These are phyloP conservation scores for Ramaria sp. DNA, from an alignment of 768 basidiomycete species.

Conservation along the genomic window DNA sequence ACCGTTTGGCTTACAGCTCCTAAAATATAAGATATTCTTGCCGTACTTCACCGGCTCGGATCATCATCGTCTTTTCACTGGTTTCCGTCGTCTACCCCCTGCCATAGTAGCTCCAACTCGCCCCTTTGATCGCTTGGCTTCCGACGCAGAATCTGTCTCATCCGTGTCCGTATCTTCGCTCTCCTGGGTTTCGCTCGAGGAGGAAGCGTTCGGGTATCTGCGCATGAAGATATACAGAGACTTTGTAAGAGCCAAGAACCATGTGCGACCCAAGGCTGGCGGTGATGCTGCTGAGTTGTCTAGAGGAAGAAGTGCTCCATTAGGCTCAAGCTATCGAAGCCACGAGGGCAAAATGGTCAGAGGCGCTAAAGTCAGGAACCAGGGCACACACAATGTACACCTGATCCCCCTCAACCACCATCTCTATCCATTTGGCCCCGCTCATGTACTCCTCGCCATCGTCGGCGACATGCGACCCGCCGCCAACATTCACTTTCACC, in stretches of 20 bases:
- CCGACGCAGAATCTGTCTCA: slow-evolving; percentile 33
- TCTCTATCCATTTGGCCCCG: slow-evolving; percentile 51
- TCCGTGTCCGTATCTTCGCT: slow-evolving; percentile 26
- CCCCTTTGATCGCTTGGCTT: slow-evolving; percentile 25
- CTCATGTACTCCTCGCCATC: slow-evolving; percentile 36
- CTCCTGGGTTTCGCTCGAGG: slow-evolving; percentile 9
- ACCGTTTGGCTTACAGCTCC: too few species aligned
- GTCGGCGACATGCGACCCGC: slow-evolving; percentile 37
- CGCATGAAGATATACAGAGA: slow-evolving; percentile 17
- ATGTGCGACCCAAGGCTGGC: slow-evolving; percentile 56
- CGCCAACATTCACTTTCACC: slow-evolving; percentile 67
- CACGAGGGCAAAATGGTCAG: not conserved
- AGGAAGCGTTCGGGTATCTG: not conserved
- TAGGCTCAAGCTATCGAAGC: slow-evolving; percentile 42
- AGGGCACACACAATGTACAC: slow-evolving; percentile 60
- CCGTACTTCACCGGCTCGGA: not conserved
- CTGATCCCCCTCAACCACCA: slow-evolving; percentile 67
- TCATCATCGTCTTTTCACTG: slow-evolving; percentile 35
- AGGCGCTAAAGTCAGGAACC: not conserved
- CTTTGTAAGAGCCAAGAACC: slow-evolving; percentile 48
- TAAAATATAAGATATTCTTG: not conserved
- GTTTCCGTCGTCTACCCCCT: slow-evolving; percentile 58
- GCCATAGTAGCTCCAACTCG: slow-evolving; percentile 36
- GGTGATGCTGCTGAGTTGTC: slow-evolving; percentile 46
- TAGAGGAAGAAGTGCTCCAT: slow-evolving; percentile 46